Conservation (phyloP, 495 filamentous ascomycete species). For the Talaromyces adpressus region DNA sequence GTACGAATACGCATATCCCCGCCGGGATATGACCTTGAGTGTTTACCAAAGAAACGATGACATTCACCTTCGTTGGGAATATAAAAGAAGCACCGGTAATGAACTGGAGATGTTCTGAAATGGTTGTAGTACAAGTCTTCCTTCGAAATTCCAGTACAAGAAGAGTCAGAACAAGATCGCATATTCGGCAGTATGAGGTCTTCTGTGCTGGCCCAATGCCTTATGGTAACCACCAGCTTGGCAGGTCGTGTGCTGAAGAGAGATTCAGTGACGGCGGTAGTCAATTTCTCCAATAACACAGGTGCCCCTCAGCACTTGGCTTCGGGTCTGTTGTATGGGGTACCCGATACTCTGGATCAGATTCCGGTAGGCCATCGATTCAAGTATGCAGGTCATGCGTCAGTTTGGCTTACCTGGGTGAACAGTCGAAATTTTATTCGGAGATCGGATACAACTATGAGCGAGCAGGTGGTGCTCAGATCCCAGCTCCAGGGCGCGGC, state of each 20-base stretch:
- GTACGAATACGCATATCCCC: neutral
- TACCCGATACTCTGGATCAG: conserved; percentile 16
- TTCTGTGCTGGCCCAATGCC: neutral
- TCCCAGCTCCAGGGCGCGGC: conserved; percentile 20
- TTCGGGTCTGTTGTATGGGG: conserved; percentile 19
- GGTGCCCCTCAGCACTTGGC: conserved; percentile 6
- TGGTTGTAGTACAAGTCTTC: neutral
- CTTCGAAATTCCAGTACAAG: neutral
- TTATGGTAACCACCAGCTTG: neutral
- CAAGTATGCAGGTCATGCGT: neutral
- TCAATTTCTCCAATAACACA: neutral
- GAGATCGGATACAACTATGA: conserved; percentile 26
- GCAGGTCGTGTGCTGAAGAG: neutral
- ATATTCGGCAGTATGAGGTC: neutral
- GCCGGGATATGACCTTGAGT: neutral
- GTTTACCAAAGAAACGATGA: neutral
- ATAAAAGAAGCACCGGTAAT: neutral
- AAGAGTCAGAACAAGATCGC: neutral
- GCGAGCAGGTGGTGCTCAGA: conserved; percentile 27
- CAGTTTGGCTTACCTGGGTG: neutral
- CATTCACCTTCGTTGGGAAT: neutral
- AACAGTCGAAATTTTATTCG: conserved; percentile 12
- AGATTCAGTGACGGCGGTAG: neutral
- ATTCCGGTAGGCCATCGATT: conserved; percentile 11
- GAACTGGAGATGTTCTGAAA: neutral